These are phyloP conservation scores for Bryopsis sp. DNA, from an alignment of 139 green algal species.

Conservation along the genomic window DNA sequence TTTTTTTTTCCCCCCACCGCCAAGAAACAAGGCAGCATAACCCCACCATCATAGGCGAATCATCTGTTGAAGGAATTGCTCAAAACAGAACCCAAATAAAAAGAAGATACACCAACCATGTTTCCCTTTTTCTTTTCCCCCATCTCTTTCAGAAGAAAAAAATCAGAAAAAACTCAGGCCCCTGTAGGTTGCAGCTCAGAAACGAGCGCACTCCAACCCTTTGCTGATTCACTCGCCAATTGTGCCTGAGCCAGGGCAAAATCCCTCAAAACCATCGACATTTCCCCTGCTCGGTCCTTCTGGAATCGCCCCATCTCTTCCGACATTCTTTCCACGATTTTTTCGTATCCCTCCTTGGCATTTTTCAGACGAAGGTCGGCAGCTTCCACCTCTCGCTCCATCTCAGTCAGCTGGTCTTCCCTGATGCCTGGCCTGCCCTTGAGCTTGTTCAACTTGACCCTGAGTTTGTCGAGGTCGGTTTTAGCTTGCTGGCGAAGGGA, in stretches of 20 bases:
- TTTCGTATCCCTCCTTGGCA: slow-evolving; percentile 36
- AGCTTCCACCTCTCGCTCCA: slow-evolving; percentile 60
- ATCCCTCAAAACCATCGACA: slow-evolving; percentile 58
- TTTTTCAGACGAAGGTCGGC: slow-evolving; percentile 43
- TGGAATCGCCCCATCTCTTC: slow-evolving; percentile 79
- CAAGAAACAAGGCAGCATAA: too few species aligned
- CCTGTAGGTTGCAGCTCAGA: slow-evolving; percentile 40
- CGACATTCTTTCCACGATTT: slow-evolving; percentile 63
- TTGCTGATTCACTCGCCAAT: slow-evolving; percentile 48
- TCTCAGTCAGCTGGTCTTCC: slow-evolving; percentile 55
- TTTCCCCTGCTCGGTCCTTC: slow-evolving; percentile 63
- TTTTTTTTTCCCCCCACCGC: too few species aligned
- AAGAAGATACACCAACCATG: too few species aligned
- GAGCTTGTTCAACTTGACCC: slow-evolving; percentile 61
- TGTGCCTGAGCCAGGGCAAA: slow-evolving; percentile 68
- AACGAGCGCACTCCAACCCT: slow-evolving; percentile 54
- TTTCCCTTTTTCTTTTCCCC: too few species aligned
- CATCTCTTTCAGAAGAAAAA: too few species aligned
- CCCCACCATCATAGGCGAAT: too few species aligned
- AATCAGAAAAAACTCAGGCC: too few species aligned
- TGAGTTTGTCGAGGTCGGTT: slow-evolving; percentile 58
- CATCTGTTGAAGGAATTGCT: too few species aligned
- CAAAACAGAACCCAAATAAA: too few species aligned
- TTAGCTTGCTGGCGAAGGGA: slow-evolving; percentile 30
- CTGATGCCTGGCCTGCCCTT: slow-evolving; percentile 61